Evolutionary conservation across 768 basidiomycete genomes (phyloP), one percentile per base, ranked within the genome.

Genomic region (Solioccasus polychromus): DNA sequence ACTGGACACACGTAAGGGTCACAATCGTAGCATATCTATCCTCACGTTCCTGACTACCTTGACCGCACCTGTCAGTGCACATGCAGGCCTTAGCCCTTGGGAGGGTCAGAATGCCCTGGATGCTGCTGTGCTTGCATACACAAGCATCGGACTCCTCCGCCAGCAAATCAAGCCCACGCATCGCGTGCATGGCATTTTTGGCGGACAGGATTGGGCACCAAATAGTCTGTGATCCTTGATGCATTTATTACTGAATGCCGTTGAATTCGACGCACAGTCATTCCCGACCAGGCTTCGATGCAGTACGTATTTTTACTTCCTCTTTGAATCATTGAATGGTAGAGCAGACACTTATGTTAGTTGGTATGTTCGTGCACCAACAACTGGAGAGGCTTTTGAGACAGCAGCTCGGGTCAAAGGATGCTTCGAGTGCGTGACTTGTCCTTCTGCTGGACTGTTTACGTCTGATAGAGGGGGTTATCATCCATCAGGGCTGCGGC

Each of bases 21-120:
- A 22, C 17, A 12, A 19, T 29, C 31, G 18, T n/a, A 14, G 19
- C 7, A 15, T 6, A 5, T 29, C 15, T 31, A n/a, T n/a, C n/a
- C n/a, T 20, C 37, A 11, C 15, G 5, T 34, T 3, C 8, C 36
- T 42, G 19, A 44, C 30, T n/a, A n/a, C n/a, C n/a, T 31, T 15
- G 11, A 11, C 14, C 30, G 30, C 14, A 12, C 11, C 2, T 34
- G 29, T 22, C 45, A 88, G 87, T 15, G 86, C 88, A 5, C 88
- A 89, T 58, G 88, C 87, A 0, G 82, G 81, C 1, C 71, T 85
- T 20, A 85, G 84, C 15, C 90, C 89, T n/a, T 92, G 89, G 89
- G 85, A 91, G 57, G 89, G 88, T 2, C 75, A 72, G 50, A 92
- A 92, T 52, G 86, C 89, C 1, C 69, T 91, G 7, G 90, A 94